Base-by-base conservation (phyloP, 148 eudicot species). In the Chenopodium formosanum region DNA sequence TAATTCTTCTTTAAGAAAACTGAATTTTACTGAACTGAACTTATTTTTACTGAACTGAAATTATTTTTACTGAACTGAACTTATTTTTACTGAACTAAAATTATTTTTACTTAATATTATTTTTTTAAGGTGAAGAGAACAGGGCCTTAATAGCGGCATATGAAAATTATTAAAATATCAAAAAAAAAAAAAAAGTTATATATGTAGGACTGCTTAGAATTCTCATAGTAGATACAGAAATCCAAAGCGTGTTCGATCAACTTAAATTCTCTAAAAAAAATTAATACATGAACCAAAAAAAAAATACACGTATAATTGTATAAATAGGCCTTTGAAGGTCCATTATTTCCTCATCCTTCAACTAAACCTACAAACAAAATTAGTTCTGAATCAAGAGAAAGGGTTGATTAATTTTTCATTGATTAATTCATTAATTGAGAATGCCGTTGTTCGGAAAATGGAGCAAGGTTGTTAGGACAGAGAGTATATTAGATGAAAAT, bases 401-500 rank as follows among this genome's bases (percentile, higher is more conserved):
- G 25, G 25, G 25, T 25, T 25, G 25, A 25, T 25, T 25, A 25
- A 25, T 25, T 25, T 25, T 25, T 25, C 25, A 25, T 25, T 25
- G 25, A 25, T 25, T 25, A 25, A 25, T 25, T 25, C 25, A 25
- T 25, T 56, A 56, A 56, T 56, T 14, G 25, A 78, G 23, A 47
- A 73, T 74, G 83, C 63, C 78, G 5, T 37, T 37, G 4, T 29
- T 72, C 3, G 4, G 16, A 4, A 66, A 50, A 73, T 63, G 58
- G 13, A 74, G 34, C 64, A 64, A 62, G n/a, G 31, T 74, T 9
- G 83, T 80, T 19, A 53, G 78, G 6, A 80, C 78, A 19, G 83
- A 73, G 71, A 74, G 83, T 31, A 27, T 74, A 10, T 73, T 80
- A 64, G 83, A 80, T 73, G 83, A 80, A 46, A 44, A 46, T 13